Base-by-base conservation (phyloP, 2,329 filamentous ascomycete genomes). In the Pseudogymnoascus sp. region DNA sequence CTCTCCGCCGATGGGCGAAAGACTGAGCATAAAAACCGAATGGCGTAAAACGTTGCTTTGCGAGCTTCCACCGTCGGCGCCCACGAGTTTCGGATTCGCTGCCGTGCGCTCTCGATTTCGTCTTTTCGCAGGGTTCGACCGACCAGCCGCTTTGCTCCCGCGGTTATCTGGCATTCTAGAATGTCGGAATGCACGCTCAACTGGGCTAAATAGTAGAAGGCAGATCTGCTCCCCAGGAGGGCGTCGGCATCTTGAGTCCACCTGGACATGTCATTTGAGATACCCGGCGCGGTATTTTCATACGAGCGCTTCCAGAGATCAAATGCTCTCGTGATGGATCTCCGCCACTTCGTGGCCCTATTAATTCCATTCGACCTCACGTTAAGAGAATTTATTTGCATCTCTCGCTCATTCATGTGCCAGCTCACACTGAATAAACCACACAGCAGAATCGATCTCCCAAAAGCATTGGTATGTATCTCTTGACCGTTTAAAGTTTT, bases 141-240 rank as follows among this genome's bases (percentile, higher is more conserved):
- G 3, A 97, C 84, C 2, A 97, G 81, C 29, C 93, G 83, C 69
- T 88, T 90, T 1, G 93, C 91, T 8, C 93, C 87, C 4, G 93
- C 95, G 74, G 95, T 97, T 68, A 97, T 96, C 76, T 97, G 93
- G 71, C 92, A 93, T 74, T 97, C 93, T 14, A 96, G 90, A 63
- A 97, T 91, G 72, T 97, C 93, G 21, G 96, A 92, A 72, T 97
- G 92, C 83, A 96, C 96, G 2, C 92, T 91, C 90, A 99, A 97
- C 75, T 97, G 95, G 0, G 95, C 95, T 12, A 99, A 80, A 70
- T 96, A 91, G 72, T 97, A 93, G 47, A 97, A 80, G 29, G 96
- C 93, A 2, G 89, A 95, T 18, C 91, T 86, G 66, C 89, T 91
- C 73, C 97, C 91, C 69, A 95, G 93, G 29, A 96, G 87, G 14